phyloP scores from a whole-genome alignment of 2,329 filamentous ascomycete species.

The Trichoderma simmonsii region DNA sequence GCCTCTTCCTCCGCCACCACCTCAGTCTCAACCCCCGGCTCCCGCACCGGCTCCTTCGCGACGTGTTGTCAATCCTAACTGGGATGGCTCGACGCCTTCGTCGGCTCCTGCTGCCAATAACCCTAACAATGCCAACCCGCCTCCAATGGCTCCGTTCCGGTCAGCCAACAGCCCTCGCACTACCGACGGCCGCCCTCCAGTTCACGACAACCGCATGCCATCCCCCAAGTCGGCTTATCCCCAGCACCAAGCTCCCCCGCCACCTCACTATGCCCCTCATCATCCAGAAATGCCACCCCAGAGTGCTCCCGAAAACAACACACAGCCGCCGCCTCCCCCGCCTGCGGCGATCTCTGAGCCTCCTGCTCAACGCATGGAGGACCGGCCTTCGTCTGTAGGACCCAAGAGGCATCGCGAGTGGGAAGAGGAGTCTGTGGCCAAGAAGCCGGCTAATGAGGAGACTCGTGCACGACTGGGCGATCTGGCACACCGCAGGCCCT shows the following conservation, averaged over 20 bases:
- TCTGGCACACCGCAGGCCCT: conserved; percentile 72
- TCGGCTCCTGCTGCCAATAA: conserved; percentile 38
- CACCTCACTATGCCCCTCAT: conserved; percentile 62
- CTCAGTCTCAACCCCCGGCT: conserved; percentile 43
- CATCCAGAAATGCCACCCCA: conserved; percentile 60
- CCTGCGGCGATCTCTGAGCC: conserved; percentile 59
- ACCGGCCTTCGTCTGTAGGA: conserved; percentile 75
- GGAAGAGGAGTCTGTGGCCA: conserved; percentile 76
- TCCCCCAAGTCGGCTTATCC: conserved; percentile 87
- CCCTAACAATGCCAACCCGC: conserved; percentile 36
- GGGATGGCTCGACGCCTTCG: conserved; percentile 52
- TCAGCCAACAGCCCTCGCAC: conserved; percentile 72
- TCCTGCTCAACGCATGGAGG: conserved; percentile 57
- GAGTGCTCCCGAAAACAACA: conserved; percentile 58
- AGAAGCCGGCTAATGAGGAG: conserved; percentile 89
- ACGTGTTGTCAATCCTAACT: conserved; percentile 59
- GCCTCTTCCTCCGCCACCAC: conserved; percentile 50
- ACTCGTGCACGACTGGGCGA: conserved; percentile 83
- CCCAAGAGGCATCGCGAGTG: conserved; percentile 88
- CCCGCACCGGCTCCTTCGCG: conserved; percentile 53
- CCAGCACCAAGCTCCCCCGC: conserved; percentile 60
- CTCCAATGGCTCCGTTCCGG: conserved; percentile 68
- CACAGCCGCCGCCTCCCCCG: conserved; percentile 49
- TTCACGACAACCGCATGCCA: conserved; percentile 81
- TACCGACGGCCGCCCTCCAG: conserved; percentile 67